Conservation (phyloP, 768 basidiomycete genomes). For the Mycena epipterygia region DNA sequence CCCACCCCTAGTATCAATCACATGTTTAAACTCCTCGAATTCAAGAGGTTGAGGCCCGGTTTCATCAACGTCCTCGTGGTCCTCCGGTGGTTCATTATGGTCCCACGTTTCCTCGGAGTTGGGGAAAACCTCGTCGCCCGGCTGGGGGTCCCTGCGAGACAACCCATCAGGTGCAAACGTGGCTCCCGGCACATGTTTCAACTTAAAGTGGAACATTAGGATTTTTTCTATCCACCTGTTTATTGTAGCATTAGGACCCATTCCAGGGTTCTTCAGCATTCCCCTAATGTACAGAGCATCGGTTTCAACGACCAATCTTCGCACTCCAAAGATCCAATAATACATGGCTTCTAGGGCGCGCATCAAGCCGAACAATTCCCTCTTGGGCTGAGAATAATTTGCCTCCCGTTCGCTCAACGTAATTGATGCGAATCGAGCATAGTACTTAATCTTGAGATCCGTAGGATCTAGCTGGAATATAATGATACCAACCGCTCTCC, state of each 20-base stretch:
- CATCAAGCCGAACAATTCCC: conserved; percentile 53
- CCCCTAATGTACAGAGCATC: conserved; percentile 50
- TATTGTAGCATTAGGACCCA: conserved; percentile 48
- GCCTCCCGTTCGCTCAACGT: conserved; percentile 50
- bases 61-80: neutral
- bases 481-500: conserved; percentile 50
- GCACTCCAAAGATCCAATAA: conserved; percentile 35
- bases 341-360: conserved; percentile 33
- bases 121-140: neutral
- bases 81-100: neutral
- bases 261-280: conserved; percentile 50
- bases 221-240: conserved; percentile 54
- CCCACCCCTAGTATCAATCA: no score
- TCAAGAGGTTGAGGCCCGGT: no score
- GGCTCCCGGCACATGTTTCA: conserved; percentile 41
- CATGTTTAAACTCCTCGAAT: no score
- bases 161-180: neutral
- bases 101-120: neutral
- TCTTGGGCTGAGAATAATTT: conserved; percentile 53
- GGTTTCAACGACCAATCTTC: conserved; percentile 49
- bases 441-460: conserved; percentile 38
- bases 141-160: neutral
- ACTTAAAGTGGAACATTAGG: conserved; percentile 46
- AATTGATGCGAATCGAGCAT: conserved; percentile 52
- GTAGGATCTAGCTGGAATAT: conserved; percentile 48